Evolutionary conservation across 345 rosid genomes (phyloP), one percentile per base, ranked within the genome.

Genomic region (Lepidium didymum): DNA sequence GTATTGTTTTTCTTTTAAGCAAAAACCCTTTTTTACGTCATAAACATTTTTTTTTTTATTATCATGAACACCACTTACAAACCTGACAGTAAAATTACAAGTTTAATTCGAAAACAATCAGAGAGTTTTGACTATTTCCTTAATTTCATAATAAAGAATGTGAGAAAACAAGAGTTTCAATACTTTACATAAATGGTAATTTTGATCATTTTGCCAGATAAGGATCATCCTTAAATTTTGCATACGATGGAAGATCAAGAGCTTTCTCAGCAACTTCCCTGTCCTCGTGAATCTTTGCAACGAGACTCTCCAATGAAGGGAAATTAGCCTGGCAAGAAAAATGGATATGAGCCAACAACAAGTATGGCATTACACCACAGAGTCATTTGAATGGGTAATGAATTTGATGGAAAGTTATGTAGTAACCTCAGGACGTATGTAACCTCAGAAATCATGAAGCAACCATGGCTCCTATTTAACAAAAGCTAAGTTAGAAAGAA

Each of bases 391-490:
- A 56, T 11, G 34, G 11, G 25, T 23, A 5, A 18, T 10, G 25
- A 25, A 6, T 52, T 13, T 25, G 36, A 45, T 19, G 44, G 23
- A 1, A 13, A 12, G 25, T 34, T 11, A 31, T 11, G 23, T 47
- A 15, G 7, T 35, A 80, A 88, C 97, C 97, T 94, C 93, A 9
- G 97, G 88, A 42, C 95, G 89, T 50, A 89, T 88, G 54, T 91
- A 91, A 79, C 99, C 96, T n/a, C n/a, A n/a, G 61, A 94, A 94
- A 57, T 91, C 84, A 56, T 89, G 88, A 66, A 90, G 95, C 79
- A 94, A 68, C 97, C 99, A 91, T 35, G 99, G 99, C 61, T 94
- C 99, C 99, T 89, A 72, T 60, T 62, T 13, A 33, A 51, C 43
- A 21, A 52, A 0, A 67, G 43, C 6, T 21, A 36, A 44, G 43